Base-by-base conservation (phyloP, 495 filamentous ascomycete genomes). In the Xylaria curta region DNA sequence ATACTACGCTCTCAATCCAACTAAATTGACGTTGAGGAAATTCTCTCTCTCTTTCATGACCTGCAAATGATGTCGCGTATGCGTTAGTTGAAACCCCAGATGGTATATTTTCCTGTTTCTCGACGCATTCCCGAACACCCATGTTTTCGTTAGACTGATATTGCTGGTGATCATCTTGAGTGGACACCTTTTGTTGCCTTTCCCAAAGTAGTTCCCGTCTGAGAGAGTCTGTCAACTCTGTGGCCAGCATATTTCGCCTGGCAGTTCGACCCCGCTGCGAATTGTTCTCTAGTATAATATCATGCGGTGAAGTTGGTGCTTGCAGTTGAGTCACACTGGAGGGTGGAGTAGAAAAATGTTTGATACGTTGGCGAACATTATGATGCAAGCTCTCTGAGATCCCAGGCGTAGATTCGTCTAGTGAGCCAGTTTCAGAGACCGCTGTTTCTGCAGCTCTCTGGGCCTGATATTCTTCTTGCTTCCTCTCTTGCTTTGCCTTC, bases 171-270 rank as follows among this genome's bases (percentile, higher is more conserved):
- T 46, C 94, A 71, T 92, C 92, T 68, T 92, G 91, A 5, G 94
- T 97, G 38, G 92, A 91, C 70, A 92, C 93, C 88, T 95, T 97
- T 40, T 85, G 83, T 38, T 81, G 81, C 49, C 84, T 81, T 69
- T 85, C 85, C 78, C 82, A 84, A 17, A 86, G 80, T 47, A 86
- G 83, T 46, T 85, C 80, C 33, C 84, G 76, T 28, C 85, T 82
- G 5, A 86, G 83, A 0, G 83, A 85, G 72, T 86, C 85, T 49
- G 84, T 85, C 72, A 99, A 85, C 82, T 99, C 96, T 31, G 94
- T 95, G 42, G 93, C 91, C 68, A 99, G 88, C 97, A 99, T 99
- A 81, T 99, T 97, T 56, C 95, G 89, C 56, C 96, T 90, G 0
- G 97, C 98, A 0, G 97, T 97, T 69, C 94, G 89, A 38, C 36